Evolutionary conservation across 2,329 filamentous ascomycete species (phyloP).

Genomic region (Knufia petricola): DNA sequence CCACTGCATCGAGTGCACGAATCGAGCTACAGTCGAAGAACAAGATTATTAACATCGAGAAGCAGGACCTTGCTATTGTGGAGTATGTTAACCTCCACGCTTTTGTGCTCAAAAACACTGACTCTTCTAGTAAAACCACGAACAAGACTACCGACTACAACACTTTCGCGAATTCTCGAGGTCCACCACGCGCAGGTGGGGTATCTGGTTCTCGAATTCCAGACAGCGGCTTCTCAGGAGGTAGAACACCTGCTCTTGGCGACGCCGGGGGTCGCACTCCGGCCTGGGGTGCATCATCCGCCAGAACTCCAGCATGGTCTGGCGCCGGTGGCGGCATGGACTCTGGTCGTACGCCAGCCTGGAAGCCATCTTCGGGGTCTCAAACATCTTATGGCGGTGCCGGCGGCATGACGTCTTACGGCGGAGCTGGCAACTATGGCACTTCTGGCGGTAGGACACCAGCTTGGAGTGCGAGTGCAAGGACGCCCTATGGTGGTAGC

Average conservation of each 20-base stretch:
- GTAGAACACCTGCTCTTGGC: conserved; percentile 56
- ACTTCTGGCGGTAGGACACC: conserved; percentile 49
- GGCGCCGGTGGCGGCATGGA: conserved; percentile 19
- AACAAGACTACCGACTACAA: conserved; percentile 19
- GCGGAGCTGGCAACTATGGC: conserved; percentile 38
- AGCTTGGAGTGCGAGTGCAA: conserved; percentile 63
- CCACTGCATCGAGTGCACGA: conserved; percentile 73
- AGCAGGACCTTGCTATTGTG: conserved; percentile 73
- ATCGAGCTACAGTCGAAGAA: conserved; percentile 91
- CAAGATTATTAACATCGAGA: conserved; percentile 78
- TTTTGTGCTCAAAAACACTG: conserved; percentile 11
- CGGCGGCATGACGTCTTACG: conserved; percentile 70
- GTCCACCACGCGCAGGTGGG: conserved; percentile 16
- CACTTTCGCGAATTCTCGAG: conserved; percentile 18
- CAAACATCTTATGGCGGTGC: conserved; percentile 46
- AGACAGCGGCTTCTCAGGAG: conserved; percentile 53
- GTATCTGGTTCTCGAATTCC: conserved; percentile 33
- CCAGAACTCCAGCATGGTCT: conserved; percentile 27
- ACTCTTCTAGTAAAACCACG: conserved; percentile 18
- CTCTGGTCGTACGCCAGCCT: conserved; percentile 41
- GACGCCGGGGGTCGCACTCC: conserved; percentile 52
- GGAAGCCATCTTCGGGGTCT: conserved; percentile 49
- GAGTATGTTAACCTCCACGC: conserved; percentile 49
- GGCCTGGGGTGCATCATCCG: conserved; percentile 40
- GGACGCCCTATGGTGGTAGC: conserved; percentile 50